Base-by-base conservation (phyloP, 1,284 basidiomycete genomes). In the Coriolopsis trogii region DNA sequence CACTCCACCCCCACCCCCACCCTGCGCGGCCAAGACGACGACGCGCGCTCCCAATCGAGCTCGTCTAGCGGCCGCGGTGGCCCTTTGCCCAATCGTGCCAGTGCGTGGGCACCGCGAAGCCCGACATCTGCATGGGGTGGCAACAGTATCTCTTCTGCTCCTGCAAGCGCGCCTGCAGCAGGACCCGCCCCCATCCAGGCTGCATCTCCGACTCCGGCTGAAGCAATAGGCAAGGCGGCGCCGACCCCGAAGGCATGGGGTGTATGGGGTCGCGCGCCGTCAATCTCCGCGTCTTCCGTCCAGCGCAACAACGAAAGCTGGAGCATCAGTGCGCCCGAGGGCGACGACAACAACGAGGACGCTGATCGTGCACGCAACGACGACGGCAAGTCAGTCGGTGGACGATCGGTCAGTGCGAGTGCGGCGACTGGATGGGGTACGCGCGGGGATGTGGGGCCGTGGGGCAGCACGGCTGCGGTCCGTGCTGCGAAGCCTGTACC, bases 271-370 rank as follows among this genome's bases (percentile, higher is more conserved):
- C 12, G 25, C 9, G 50, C 57, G 2, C 51, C 53, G 25, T 59
- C 53, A 23, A 39, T 59, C 41, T 46, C 53, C 24, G 44, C 51
- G 24, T 55, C 53, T 7, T 47, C 57, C 4, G 39, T 46, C 13
- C 48, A 21, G 25, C 47, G 57, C 4, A 59, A 59, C 48, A 36
- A 55, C 34, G 57, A 50, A 25, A 51, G 53, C 45, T 59, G 57
- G 57, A 55, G 53, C 38, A 45, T 49, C 16, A 42, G 48, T 28
- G 38, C 51, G 24, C 44, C 31, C 44, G 41, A 41, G 36, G 41
- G 16, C 10, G 41, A 29, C 23, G 48, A 36, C 13, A 21, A 18
- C 23, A 23, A 18, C 33, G 41, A 39, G 34, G 45, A 24, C 36
- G 28, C 16, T 12, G 44, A 37, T 2, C 16, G 34, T 10, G 33